Conservation (phyloP, 306 rosid genomes). For the Alnus rubra region DNA sequence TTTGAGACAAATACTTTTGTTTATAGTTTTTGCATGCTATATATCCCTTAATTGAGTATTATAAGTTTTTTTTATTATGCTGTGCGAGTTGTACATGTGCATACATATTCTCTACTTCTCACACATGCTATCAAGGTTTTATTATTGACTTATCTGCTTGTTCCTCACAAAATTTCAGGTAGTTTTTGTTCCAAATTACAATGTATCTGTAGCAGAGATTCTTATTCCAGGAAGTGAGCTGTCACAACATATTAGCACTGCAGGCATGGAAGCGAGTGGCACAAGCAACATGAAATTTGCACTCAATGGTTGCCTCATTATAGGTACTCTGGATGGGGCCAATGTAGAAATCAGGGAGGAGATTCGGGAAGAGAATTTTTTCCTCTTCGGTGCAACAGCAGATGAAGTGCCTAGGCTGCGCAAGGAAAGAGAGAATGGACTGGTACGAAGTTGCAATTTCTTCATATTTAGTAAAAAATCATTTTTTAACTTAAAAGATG, state of each 20-base stretch:
- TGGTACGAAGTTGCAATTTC: slow-evolving; percentile 49
- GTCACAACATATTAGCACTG: slow-evolving; percentile 96
- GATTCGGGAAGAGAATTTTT: slow-evolving; percentile 79
- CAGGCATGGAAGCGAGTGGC: slow-evolving; percentile 99
- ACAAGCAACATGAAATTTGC: slow-evolving; percentile 99
- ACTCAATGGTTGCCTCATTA: slow-evolving; percentile 91
- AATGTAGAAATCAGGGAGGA: slow-evolving; percentile 96
- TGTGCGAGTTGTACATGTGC: neutral
- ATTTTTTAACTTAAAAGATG: neutral
- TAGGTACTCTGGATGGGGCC: slow-evolving; percentile 96
- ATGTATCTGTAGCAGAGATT: slow-evolving; percentile 91
- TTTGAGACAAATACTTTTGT: neutral
- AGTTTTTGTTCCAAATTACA: slow-evolving; percentile 92
- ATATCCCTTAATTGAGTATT: neutral
- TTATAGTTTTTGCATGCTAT: neutral
- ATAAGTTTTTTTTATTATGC: neutral
- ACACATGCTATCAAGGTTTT: neutral
- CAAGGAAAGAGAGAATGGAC: slow-evolving; percentile 86
- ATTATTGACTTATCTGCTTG: slow-evolving; percentile 16
- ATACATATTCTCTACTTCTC: neutral
- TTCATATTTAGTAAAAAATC: neutral
- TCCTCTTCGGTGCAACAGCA: slow-evolving; percentile 95
- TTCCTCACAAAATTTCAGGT: slow-evolving; percentile 53
- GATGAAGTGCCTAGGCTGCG: slow-evolving; percentile 80
- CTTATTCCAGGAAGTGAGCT: slow-evolving; percentile 98